Evolutionary conservation across 495 filamentous ascomycete genomes (phyloP), one percentile per base, ranked within the genome.

Genomic region (Diplogelasinospora grovesii): DNA sequence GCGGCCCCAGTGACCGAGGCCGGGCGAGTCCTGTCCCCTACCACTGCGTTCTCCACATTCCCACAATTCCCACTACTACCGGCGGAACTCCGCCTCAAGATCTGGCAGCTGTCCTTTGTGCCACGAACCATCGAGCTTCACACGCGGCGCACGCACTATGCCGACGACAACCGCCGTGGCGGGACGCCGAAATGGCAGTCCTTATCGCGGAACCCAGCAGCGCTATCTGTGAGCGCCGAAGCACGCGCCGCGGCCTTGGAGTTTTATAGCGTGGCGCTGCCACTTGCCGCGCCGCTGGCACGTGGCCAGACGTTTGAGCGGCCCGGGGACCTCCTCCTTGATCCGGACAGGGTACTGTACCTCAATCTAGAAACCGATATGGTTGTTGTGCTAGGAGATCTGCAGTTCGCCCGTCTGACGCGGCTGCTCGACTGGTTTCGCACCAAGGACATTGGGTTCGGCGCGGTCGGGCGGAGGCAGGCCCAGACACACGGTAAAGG

Each of bases 101-200:
- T 66, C 20, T 66, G 61, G 51, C 29, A 41, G 33, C 23, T 45
- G 15, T 56, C 63, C 8, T 58, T 64, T 22, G 18, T 43, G 6
- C 56, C 59, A 1, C 58, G 63, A 22, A 49, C 52, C 9, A 39
- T 66, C n/a, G 63, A 57, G 32, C 42, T 64, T 9, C 63, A 66
- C 47, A 45, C 43, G 6, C 48, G 46, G 10, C 37, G 36, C 31
- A 42, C 50, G 10, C 56, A 59, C 41, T 59, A 59, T 37, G 56
- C 53, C 22, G 48, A 53, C 40, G 15, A 41, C 28, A 21, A 36
- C 13, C 19, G 20, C 23, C 9, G 16, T 32, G 27, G 16, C 42
- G 10, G 20, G 18, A 14, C 19, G n/a, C 35, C 47, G 10, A 26
- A 20, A 21, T 65, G 60, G 60, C 47, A 50, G 31, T 62, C 63